Percentiles rank a stretch among this genome's conserved stretches.
These are phyloP conservation scores for Fennellomyces sp. DNA, from an alignment of 371 early-diverging fungal genomes.

Conservation along the genomic window DNA sequence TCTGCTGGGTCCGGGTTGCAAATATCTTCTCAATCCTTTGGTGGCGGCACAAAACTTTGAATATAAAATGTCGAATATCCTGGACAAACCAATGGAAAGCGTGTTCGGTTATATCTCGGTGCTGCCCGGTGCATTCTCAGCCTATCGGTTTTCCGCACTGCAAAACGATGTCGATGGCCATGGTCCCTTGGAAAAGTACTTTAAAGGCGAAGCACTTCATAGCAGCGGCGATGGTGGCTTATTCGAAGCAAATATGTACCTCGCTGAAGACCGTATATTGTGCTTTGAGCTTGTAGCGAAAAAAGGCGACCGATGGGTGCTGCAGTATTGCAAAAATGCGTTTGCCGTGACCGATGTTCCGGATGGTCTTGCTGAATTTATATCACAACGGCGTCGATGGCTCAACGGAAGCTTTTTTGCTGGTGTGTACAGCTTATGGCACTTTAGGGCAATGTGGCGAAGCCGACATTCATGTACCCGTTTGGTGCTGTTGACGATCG, in stretches of 20 bases:
- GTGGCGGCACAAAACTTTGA: constrained; percentile 94
- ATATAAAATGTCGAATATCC: constrained; percentile 87
- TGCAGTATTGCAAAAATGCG: constrained; percentile 70
- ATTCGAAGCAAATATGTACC: constrained; percentile 77
- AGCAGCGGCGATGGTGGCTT: constrained; percentile 47
- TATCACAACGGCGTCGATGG: constrained; percentile 75
- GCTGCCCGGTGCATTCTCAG: constrained; percentile 78
- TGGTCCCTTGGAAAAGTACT: constrained; percentile 71
- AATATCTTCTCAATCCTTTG: constrained; percentile 78
- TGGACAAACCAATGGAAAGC: constrained; percentile 83
- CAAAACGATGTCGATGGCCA: constrained; percentile 53
- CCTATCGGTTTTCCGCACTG: constrained; percentile 65
- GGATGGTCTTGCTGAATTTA: constrained; percentile 65
- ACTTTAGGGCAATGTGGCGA: constrained; percentile 79
- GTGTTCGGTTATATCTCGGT: constrained; percentile 88
- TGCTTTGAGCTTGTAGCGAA: constrained; percentile 79
- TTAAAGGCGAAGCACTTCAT: constrained; percentile 63
- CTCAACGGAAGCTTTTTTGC: constrained; percentile 79
- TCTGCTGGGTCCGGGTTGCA: constrained; percentile 54
- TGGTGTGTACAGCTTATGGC: constrained; percentile 69
- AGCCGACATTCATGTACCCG: constrained; percentile 74
- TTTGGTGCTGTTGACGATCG: constrained; percentile 65
- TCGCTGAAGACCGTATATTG: constrained; percentile 79
- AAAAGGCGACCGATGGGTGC: constrained; percentile 61
- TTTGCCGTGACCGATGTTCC: constrained; percentile 80